Evolutionary conservation across 192 early-diverging fungal species (phyloP), one percentile per base, ranked within the genome.

Genomic region (Rhizoclosmatium sp.): DNA sequence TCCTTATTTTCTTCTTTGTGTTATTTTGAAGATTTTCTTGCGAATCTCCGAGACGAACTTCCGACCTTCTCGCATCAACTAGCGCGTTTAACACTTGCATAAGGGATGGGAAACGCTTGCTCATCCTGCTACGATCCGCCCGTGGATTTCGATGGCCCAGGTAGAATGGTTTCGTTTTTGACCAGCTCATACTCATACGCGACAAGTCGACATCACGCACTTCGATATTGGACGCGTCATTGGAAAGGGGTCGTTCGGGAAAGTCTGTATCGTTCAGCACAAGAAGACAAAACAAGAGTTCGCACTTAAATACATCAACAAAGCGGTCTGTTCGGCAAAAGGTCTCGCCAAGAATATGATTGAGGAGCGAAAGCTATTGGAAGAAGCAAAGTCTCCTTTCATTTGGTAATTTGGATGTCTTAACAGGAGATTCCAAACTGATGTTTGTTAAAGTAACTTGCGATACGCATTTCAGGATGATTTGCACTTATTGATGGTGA

Each of bases 401-500:
- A 87, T 97, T 56, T 89, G 87, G 87, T 86, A 66, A 44, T n/a
- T 23, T 19, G 14, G 12, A 31, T 59, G 23, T 59, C 31, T 31
- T 31, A 31, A 31, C 31, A 31, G 31, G 31, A 31, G 31, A 31
- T 31, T 31, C 31, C 31, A 31, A 31, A 31, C 31, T 31, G 45
- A 12, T 69, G 12, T 47, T 12, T 40, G 21, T 40, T 10, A 2
- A 40, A 75, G 73, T 82, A 99, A 99, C 81, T 78, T 99, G 81
- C 90, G 96, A 44, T 99, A 96, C 76, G 95, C 97, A 44, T 99
- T 98, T 82, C 96, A 99, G 83, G 97, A 99, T 81, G 96, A 96
- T 74, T 93, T 94, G 71, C 93, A 96, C 70, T 85, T 98, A 75
- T 97, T 95, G 75, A 97, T 99, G 95, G 92, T 95, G 5, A 78